These are phyloP conservation scores for Talaromyces sp. DNA, from an alignment of 2,329 filamentous ascomycete species.

Conservation along the genomic window DNA sequence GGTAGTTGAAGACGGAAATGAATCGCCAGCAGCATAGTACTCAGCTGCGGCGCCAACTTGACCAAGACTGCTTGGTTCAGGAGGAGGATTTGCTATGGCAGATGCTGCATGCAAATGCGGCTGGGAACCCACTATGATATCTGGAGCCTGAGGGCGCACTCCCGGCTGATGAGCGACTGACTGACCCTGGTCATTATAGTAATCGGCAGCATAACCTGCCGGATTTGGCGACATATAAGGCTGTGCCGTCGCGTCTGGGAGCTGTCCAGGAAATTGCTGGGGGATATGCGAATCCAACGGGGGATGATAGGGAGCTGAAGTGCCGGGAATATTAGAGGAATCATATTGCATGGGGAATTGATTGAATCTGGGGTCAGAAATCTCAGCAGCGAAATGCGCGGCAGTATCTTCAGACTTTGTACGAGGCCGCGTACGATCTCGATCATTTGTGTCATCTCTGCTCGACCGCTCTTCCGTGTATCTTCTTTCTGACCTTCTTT, in stretches of 20 bases:
- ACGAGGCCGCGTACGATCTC: conserved; percentile 23
- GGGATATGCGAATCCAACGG: conserved; percentile 46
- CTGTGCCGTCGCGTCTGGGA: conserved; percentile 32
- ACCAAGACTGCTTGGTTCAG: conserved; percentile 53
- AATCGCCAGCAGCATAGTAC: conserved; percentile 43
- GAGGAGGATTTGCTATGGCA: conserved; percentile 47
- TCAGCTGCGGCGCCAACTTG: conserved; percentile 49
- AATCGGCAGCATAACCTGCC: conserved; percentile 55
- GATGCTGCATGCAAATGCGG: conserved; percentile 54
- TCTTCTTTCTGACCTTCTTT: conserved; percentile 24
- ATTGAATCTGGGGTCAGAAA: conserved; percentile 28
- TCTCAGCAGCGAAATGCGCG: conserved; percentile 28
- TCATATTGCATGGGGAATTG: conserved; percentile 33
- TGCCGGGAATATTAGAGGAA: conserved; percentile 19
- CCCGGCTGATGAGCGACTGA: conserved; percentile 57
- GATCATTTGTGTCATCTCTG: conserved; percentile 17
- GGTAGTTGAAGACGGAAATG: conserved; percentile 13
- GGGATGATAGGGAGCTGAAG: conserved; percentile 23
- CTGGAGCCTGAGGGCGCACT: conserved; percentile 49
- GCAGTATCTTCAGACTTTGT: conserved; percentile 24
- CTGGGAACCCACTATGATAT: conserved; percentile 51
- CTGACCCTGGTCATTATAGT: conserved; percentile 59
- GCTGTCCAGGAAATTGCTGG: conserved; percentile 56
- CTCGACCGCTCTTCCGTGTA: conserved; percentile 20
- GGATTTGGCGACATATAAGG: conserved; percentile 45